Evolutionary conservation across 2,329 filamentous ascomycete genomes (phyloP).

Genomic region (Pseudogymnoascus sp.): DNA sequence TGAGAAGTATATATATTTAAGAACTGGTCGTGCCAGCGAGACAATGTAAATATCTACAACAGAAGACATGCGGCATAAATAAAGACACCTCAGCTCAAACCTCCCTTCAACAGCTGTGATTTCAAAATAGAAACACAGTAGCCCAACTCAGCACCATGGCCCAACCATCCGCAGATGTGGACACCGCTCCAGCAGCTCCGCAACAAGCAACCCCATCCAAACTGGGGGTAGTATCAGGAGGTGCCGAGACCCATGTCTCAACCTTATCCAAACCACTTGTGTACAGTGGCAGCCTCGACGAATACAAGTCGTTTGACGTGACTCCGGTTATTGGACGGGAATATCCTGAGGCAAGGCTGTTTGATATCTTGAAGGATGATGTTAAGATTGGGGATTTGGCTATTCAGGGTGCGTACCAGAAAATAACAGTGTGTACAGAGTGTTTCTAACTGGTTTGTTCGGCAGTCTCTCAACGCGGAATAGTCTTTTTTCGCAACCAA

Average conservation of each 20-base stretch:
- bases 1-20: neutral
- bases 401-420: constrained; percentile 20
- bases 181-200: constrained; percentile 12
- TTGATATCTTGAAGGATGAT: constrained; percentile 26
- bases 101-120: neutral
- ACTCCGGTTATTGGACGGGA: constrained; percentile 34
- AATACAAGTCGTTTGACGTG: constrained; percentile 28
- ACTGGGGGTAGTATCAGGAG: constrained; percentile 16
- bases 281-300: constrained; percentile 20
- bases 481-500: constrained; percentile 46
- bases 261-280: constrained; percentile 18
- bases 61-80: neutral
- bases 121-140: neutral
- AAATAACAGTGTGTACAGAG: neutral
- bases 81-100: neutral
- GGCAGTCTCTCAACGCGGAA: constrained; percentile 41
- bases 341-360: constrained; percentile 32
- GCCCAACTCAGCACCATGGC: constrained; percentile 17
- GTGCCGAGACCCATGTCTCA: constrained; percentile 14
- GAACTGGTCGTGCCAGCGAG: neutral
- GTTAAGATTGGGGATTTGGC: constrained; percentile 27
- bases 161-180: constrained; percentile 25
- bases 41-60: neutral
- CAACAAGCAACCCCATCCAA: neutral
- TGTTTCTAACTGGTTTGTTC: neutral